Percentiles rank a stretch among this genome's conserved stretches.
Conservation (phyloP, 345 rosid genomes). For the Dipteronia sinensis region DNA sequence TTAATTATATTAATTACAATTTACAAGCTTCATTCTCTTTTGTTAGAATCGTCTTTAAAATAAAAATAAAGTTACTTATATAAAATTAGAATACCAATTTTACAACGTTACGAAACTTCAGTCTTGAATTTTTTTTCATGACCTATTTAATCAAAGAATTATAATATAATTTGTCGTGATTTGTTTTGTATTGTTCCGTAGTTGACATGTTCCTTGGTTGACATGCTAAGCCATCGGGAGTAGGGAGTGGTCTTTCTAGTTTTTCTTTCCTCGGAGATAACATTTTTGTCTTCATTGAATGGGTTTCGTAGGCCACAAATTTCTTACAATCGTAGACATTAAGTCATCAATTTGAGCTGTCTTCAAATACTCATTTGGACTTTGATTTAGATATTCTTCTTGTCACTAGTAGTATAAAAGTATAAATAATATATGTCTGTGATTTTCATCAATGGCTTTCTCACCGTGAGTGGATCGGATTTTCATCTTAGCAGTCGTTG, state of each 20-base stretch:
- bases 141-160: too few species aligned
- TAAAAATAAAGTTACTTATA: too few species aligned
- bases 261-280: background rate
- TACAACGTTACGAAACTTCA: too few species aligned
- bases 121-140: too few species aligned
- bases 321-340: background rate
- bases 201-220: background rate
- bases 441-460: background rate
- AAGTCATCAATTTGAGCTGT: conserved; percentile 2
- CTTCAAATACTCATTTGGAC: background rate
- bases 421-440: background rate
- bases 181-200: background rate
- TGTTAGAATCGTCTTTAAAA: too few species aligned
- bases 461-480: background rate
- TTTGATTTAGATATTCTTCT: background rate
- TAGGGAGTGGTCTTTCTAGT: too few species aligned
- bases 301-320: background rate
- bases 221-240: background rate
- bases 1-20: background rate
- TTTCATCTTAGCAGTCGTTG: background rate
- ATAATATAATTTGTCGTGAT: background rate
- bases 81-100: too few species aligned
- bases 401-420: background rate
- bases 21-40: too few species aligned
- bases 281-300: background rate